Evolutionary conservation across 345 rosid species (phyloP).

Genomic region (Arabidopsis arenosa): DNA sequence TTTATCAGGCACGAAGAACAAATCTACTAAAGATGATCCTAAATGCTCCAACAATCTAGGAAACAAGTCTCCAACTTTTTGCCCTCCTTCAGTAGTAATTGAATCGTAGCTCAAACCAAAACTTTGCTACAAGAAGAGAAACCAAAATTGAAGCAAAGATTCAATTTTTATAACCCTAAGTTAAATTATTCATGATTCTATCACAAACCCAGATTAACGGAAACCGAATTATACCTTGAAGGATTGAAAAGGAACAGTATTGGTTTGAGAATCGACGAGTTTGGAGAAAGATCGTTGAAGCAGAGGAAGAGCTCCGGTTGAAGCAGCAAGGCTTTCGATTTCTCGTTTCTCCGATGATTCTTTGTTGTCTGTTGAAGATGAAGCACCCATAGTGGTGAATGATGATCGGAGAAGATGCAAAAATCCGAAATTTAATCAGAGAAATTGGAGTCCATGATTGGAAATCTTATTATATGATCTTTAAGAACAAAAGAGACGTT

Average conservation of each 20-base stretch:
- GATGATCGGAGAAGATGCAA: conserved; percentile 11
- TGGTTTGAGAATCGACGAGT: conserved; percentile 64
- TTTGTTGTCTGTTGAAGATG: conserved; percentile 64
- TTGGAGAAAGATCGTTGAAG: conserved; percentile 67
- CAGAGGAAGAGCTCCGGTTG: conserved; percentile 70
- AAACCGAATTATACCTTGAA: conserved; percentile 58
- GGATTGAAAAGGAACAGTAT: conserved; percentile 54
- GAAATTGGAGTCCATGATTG: conserved; percentile 28
- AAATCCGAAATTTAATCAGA: not conserved
- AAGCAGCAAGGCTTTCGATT: conserved; percentile 72
- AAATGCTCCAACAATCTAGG: conserved; percentile 58
- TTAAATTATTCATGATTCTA: not conserved
- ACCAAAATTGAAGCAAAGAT: conserved; percentile 6
- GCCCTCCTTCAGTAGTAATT: conserved; percentile 50
- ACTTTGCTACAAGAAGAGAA: conserved; percentile 58
- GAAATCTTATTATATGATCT: not conserved
- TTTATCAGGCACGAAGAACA: conserved; percentile 58
- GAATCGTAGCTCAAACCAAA: conserved; percentile 54
- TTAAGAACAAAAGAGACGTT: not conserved
- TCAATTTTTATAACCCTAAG: not conserved
- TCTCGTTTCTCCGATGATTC: conserved; percentile 58
- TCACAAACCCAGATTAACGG: not conserved
- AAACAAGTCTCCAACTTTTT: conserved; percentile 52
- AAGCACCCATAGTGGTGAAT: conserved; percentile 65
- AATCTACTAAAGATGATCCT: conserved; percentile 68